Base-by-base conservation (phyloP, 192 early-diverging fungal genomes). In the Coemansia brasiliensis region DNA sequence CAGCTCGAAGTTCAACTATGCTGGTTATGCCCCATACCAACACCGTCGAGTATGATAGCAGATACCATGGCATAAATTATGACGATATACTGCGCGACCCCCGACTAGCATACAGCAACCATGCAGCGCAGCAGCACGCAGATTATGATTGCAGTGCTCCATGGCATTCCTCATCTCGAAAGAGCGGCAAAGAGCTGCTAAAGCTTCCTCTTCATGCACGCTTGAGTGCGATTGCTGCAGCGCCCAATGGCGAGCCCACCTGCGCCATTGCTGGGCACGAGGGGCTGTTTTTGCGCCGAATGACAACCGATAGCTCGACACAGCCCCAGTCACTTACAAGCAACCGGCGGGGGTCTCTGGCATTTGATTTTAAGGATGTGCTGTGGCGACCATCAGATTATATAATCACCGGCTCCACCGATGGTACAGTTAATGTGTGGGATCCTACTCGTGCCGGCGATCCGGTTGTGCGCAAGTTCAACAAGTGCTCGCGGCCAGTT, bases 301-400 rank as follows among this genome's bases (percentile, higher is more conserved):
- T 79, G 69, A 60, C 55, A 1, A 43, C 51, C 4, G 76, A 73
- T 6, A 46, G 39, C 5, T 56, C 65, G 17, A 17, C 59, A 5
- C 39, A 59, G 59, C 37, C 37, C 26, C 46, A 9, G 12, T 43
- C 49, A 0, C 46, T 65, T 8, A 35, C 50, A 37, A 61, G 58
- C 52, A 24, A 43, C 27, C 63, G 71, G 15, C 62, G 77, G 24
- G 52, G 67, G 35, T 52, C 40, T 27, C 37, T 65, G 46, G 57
- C 67, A 1, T 40, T 57, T 10, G 65, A 69, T 35, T 70, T 70
- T 29, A 66, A 66, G 22, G 67, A 70, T 32, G 77, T 74, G 6
- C 44, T 80, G 13, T 80, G 77, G 77, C 46, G 64, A 26, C 77
- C 77, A 2, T 60, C 67, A 12, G 67, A 70, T 26, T 59, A 65